phyloP scores from a whole-genome alignment of 2,329 filamentous ascomycete species.

The Reticulascus tulasneorum region DNA sequence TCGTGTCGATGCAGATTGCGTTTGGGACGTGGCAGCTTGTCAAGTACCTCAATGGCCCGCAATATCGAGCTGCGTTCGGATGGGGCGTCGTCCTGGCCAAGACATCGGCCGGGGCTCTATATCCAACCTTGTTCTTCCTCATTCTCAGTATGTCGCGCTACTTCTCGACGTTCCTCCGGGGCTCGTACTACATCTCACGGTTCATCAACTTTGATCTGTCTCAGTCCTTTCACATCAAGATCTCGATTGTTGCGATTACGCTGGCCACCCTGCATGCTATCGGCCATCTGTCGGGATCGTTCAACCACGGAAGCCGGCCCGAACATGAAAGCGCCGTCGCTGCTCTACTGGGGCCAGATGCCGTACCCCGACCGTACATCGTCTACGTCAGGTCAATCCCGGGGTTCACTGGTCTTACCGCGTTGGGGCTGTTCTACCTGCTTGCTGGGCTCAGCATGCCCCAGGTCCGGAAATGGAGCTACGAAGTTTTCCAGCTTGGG shows the following conservation, averaged over 20 bases:
- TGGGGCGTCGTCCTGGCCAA: slow-evolving; percentile 55
- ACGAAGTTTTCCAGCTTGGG: slow-evolving; percentile 53
- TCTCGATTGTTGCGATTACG: slow-evolving; percentile 44
- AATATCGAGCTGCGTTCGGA: slow-evolving; percentile 46
- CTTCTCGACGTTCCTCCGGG: slow-evolving; percentile 47
- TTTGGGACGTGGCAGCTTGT: slow-evolving; percentile 54
- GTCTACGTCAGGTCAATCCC: slow-evolving; percentile 43
- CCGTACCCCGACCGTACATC: slow-evolving; percentile 38
- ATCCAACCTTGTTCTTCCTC: slow-evolving; percentile 56
- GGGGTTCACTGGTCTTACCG: slow-evolving; percentile 46
- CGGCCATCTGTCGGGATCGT: slow-evolving; percentile 49
- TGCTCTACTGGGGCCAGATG: slow-evolving; percentile 37
- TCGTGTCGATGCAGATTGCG: slow-evolving; percentile 42
- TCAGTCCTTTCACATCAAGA: slow-evolving; percentile 52
- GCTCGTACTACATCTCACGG: slow-evolving; percentile 46
- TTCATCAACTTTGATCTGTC: slow-evolving; percentile 56
- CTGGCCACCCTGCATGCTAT: slow-evolving; percentile 51
- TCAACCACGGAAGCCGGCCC: slow-evolving; percentile 43
- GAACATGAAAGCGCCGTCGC: slow-evolving; percentile 41
- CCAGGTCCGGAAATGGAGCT: slow-evolving; percentile 44
- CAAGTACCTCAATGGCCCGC: slow-evolving; percentile 42
- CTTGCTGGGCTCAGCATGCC: slow-evolving; percentile 47
- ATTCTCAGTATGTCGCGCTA: slow-evolving; percentile 56
- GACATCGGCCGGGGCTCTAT: slow-evolving; percentile 49
- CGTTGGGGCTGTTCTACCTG: slow-evolving; percentile 45